phyloP scores from a whole-genome alignment of 768 basidiomycete genomes.

The Lentinula lateritia region DNA sequence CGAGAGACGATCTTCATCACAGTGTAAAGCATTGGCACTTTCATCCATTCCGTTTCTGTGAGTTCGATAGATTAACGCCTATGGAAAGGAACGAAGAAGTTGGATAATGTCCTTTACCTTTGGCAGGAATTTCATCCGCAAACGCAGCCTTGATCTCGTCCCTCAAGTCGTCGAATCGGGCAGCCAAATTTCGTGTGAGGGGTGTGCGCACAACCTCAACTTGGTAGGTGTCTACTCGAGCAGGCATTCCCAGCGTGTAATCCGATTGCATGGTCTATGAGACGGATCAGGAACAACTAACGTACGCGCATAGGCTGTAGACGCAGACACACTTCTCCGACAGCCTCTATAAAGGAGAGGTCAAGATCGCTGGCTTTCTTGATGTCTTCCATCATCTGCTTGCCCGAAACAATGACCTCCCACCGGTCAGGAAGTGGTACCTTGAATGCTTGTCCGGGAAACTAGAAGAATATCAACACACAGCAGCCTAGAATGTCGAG shows the following conservation, averaged over 20 bases:
- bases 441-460: constrained; percentile 12
- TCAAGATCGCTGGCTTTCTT: constrained; percentile 24
- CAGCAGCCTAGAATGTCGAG: background rate
- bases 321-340: background rate
- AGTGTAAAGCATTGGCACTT: constrained; percentile 2
- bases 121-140: constrained; percentile 7
- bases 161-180: constrained; percentile 3
- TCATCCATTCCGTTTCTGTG: constrained; percentile 9
- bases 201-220: background rate
- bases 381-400: constrained; percentile 26
- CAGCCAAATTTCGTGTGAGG: constrained; percentile 9
- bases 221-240: constrained; percentile 6
- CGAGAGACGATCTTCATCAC: constrained; percentile 7
- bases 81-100: background rate
- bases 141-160: constrained; percentile 10
- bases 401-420: constrained; percentile 25
- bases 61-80: no score
- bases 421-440: constrained; percentile 21
- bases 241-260: constrained; percentile 1
- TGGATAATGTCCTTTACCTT: background rate
- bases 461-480: background rate
- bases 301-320: background rate
- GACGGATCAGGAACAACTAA: background rate
- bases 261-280: constrained; percentile 4
- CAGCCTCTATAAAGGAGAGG: constrained; percentile 14